These are phyloP conservation scores for Monilinia polystroma DNA, from an alignment of 2,329 filamentous ascomycete genomes.

Conservation along the genomic window DNA sequence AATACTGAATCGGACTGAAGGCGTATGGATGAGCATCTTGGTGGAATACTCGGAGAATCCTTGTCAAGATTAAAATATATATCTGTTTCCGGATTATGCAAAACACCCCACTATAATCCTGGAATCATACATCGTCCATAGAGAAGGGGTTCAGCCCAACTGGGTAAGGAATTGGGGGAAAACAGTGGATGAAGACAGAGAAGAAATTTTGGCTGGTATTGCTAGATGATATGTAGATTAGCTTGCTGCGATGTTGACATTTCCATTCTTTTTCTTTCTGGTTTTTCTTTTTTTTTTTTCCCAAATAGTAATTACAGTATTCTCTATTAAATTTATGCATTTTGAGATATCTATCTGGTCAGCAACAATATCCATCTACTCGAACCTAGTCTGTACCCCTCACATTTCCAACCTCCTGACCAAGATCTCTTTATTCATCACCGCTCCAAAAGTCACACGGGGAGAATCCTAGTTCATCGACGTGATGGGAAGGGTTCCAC, in stretches of 20 bases:
- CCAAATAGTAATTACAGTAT: no score
- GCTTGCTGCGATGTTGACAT: neutral
- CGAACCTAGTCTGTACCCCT: conserved; percentile 5
- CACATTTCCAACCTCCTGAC: conserved; percentile 18
- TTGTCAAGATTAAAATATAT: conserved; percentile 11
- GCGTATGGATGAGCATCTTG: neutral
- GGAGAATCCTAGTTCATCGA: neutral
- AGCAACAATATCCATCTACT: neutral
- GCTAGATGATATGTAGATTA: conserved; percentile 12
- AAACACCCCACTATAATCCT: conserved; percentile 21
- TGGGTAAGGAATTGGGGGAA: neutral
- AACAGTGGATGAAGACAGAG: neutral
- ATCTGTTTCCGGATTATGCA: conserved; percentile 21
- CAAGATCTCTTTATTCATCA: conserved; percentile 9
- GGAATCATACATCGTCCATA: conserved; percentile 1
- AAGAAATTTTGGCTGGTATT: neutral
- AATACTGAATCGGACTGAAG: neutral
- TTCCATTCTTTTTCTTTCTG: neutral
- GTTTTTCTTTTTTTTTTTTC: neutral
- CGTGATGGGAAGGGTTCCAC: conserved; percentile 20
- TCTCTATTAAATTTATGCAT: neutral
- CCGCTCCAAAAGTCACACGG: conserved; percentile 16
- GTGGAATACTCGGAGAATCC: neutral
- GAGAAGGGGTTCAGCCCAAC: conserved; percentile 21
- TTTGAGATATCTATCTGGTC: neutral